These are phyloP conservation scores for Syzygium malaccense DNA, from an alignment of 441 rosid genomes.

Conservation along the genomic window DNA sequence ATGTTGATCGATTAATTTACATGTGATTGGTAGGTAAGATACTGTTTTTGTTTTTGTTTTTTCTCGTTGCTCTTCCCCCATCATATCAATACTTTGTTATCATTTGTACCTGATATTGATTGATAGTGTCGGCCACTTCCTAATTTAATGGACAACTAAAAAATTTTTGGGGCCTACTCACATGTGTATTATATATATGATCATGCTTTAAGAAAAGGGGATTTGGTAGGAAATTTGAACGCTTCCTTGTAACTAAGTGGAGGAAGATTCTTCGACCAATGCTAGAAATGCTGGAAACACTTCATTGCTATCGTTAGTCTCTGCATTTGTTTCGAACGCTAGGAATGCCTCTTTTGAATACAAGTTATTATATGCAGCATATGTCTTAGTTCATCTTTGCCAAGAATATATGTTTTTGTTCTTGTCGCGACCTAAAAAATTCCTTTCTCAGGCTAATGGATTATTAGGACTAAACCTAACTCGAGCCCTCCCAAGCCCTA, in stretches of 20 bases:
- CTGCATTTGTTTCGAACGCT: too few relatives aligned
- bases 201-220: background rate
- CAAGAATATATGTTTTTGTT: too few relatives aligned
- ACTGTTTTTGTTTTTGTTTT: background rate
- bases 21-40: background rate
- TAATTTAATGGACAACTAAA: background rate
- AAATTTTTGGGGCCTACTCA: background rate
- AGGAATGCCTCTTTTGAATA: background rate
- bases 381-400: background rate
- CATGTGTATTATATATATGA: background rate
- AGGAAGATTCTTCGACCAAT: background rate
- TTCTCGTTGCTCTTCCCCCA: background rate
- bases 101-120: background rate
- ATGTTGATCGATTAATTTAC: background rate
- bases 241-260: background rate
- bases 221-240: background rate
- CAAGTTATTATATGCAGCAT: background rate
- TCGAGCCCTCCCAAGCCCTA: too few relatives aligned
- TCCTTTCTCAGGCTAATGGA: too few relatives aligned
- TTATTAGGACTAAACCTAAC: too few relatives aligned
- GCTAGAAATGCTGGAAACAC: background rate
- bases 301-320: background rate
- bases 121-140: background rate
- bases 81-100: background rate
- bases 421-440: too few relatives aligned